A percentile compares a stretch with the other conserved stretches of the same genome.
Conservation (phyloP, 768 basidiomycete species). For the Boletus sensibilis region DNA sequence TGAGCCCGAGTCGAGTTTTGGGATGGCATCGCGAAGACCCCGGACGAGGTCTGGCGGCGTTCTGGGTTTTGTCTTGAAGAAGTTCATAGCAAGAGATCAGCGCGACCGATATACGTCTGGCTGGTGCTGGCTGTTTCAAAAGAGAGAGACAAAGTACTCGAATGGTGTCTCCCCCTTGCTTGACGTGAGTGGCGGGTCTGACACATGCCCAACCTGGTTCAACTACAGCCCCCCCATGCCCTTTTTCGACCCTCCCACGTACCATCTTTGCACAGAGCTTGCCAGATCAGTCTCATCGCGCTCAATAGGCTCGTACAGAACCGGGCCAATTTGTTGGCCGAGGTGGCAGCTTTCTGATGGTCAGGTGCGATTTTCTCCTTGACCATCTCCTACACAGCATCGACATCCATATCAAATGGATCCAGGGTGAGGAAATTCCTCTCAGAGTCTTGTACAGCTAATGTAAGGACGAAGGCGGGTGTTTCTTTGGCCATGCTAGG, state of each 20-base stretch:
- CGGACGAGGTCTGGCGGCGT: slow-evolving; percentile 88
- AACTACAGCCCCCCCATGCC: slow-evolving; percentile 17
- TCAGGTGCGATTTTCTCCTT: background rate
- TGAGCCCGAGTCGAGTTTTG: slow-evolving; percentile 68
- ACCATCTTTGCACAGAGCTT: background rate
- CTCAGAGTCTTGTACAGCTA: background rate
- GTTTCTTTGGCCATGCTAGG: background rate
- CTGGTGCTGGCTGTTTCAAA: background rate
- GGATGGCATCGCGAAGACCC: slow-evolving; percentile 74
- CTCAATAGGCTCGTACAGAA: background rate
- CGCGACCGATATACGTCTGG: background rate
- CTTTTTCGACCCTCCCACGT: slow-evolving; percentile 7
- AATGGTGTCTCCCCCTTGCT: background rate
- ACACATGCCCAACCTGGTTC: slow-evolving; percentile 15
- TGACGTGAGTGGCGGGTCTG: slow-evolving; percentile 5
- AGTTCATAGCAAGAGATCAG: slow-evolving; percentile 66
- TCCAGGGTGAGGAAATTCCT: background rate
- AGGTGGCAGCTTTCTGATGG: background rate
- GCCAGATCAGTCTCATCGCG: slow-evolving; percentile 5
- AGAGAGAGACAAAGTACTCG: background rate
- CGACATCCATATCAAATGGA: background rate
- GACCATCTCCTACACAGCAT: background rate
- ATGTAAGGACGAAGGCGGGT: background rate
- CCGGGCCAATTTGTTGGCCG: background rate
- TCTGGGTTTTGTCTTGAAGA: slow-evolving; percentile 90